Evolutionary conservation across 352 stramenopile species (phyloP).

Genomic region (Pythium brachiatum): DNA sequence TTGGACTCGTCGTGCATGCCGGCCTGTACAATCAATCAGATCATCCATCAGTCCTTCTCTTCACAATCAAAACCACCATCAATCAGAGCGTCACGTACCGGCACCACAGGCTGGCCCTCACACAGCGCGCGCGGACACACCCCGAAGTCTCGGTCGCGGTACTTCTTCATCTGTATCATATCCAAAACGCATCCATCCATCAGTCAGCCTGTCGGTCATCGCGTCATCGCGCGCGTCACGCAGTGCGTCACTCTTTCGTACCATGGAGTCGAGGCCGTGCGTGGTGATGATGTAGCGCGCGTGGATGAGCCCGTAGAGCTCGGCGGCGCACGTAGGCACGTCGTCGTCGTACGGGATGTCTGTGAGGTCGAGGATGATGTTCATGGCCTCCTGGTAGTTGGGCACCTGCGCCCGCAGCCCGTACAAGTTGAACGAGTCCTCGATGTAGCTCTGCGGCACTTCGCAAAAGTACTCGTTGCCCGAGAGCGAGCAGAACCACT

Average conservation of each 20-base stretch:
- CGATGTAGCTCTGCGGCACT: conserved; percentile 91
- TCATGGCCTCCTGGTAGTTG: conserved; percentile 90
- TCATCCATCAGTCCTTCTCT: background rate
- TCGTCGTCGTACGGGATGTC: conserved; percentile 90
- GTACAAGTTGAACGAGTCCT: conserved; percentile 94
- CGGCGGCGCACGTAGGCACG: conserved; percentile 79
- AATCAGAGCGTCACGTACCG: conserved; percentile 35
- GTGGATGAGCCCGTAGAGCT: conserved; percentile 89
- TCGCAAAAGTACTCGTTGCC: conserved; percentile 93
- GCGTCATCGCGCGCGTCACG: background rate
- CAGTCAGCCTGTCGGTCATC: too few species aligned
- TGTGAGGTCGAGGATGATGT: conserved; percentile 92
- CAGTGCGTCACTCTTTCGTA: conserved; percentile 22
- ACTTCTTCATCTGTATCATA: conserved; percentile 77
- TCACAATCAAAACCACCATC: background rate
- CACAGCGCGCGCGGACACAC: conserved; percentile 83
- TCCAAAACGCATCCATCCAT: background rate
- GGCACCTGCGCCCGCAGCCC: conserved; percentile 85
- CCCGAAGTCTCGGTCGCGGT: conserved; percentile 86
- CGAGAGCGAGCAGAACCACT: conserved; percentile 92
- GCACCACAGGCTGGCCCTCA: conserved; percentile 79
- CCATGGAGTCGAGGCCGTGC: conserved; percentile 86
- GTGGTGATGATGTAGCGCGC: conserved; percentile 90
- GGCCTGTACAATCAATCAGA: conserved; percentile 33
- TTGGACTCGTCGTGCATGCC: conserved; percentile 87